Conservation (phyloP, 148 eudicot genomes). For the Pouteria glomerata region DNA sequence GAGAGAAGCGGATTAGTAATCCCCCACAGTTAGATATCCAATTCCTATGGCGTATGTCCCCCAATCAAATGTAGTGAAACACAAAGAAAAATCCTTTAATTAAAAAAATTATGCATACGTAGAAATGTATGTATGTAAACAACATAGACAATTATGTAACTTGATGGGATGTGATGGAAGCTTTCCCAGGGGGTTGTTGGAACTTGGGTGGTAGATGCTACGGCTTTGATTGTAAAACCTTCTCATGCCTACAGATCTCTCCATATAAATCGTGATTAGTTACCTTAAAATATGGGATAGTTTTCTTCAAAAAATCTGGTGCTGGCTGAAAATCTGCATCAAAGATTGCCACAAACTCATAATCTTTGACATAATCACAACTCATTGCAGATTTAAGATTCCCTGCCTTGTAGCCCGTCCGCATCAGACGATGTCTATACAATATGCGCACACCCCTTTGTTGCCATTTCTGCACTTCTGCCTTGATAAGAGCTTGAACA, state of each 20-base stretch:
- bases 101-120: background rate
- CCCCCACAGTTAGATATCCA: too few relatives aligned
- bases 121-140: background rate
- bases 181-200: too few relatives aligned
- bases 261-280: background rate
- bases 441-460: slow-evolving; percentile 75
- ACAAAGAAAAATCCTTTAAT: too few relatives aligned
- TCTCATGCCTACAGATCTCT: background rate
- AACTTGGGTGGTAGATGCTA: background rate
- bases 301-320: slow-evolving; percentile 85
- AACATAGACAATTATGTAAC: background rate
- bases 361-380: slow-evolving; percentile 90
- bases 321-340: slow-evolving; percentile 97
- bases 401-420: slow-evolving; percentile 97
- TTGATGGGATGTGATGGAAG: background rate
- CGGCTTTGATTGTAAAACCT: background rate
- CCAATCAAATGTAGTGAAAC: too few relatives aligned
- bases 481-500: slow-evolving; percentile 68
- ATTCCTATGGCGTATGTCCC: too few relatives aligned
- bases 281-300: slow-evolving; percentile 92
- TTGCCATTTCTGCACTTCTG: slow-evolving; percentile 89
- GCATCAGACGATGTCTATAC: slow-evolving; percentile 85
- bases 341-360: slow-evolving; percentile 92
- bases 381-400: slow-evolving; percentile 93
- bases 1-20: too few relatives aligned